Evolutionary conservation across 257 asterid genomes (phyloP).

Genomic region (Coffea canephora): DNA sequence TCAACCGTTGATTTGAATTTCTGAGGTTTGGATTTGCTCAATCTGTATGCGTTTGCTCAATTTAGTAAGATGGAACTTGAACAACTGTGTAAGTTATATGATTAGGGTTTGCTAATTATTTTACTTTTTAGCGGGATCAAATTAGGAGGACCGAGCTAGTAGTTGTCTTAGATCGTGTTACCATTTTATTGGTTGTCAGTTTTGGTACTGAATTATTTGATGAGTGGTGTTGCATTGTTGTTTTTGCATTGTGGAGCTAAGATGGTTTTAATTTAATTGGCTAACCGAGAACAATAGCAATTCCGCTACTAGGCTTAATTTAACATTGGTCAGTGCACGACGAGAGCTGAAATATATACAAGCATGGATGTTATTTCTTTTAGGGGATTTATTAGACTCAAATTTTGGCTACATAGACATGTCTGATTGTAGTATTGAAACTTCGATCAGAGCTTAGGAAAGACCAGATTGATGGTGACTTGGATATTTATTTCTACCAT

Average conservation of each 20-base stretch:
- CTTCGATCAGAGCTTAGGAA: neutral
- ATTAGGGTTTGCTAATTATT: constrained; percentile 5
- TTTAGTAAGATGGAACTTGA: neutral
- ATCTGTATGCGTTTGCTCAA: neutral
- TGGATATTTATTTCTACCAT: neutral
- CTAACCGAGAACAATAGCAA: neutral
- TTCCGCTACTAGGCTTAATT: neutral
- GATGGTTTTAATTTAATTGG: neutral
- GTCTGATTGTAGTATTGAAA: neutral
- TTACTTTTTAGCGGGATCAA: no score
- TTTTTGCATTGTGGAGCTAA: neutral
- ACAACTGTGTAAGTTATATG: neutral
- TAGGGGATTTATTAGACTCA: no score
- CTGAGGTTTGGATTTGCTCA: constrained; percentile 40
- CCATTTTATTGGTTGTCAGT: no score
- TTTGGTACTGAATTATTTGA: neutral
- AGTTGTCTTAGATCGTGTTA: no score
- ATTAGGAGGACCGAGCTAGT: no score
- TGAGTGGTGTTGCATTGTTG: neutral
- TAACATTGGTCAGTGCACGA: no score
- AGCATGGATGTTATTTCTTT: no score
- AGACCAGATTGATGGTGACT: neutral
- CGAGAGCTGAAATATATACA: neutral
- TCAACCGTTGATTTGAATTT: constrained; percentile 49
- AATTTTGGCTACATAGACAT: neutral